phyloP scores from a whole-genome alignment of 2,329 filamentous ascomycete genomes.

The Hymenoscyphus repandus region DNA sequence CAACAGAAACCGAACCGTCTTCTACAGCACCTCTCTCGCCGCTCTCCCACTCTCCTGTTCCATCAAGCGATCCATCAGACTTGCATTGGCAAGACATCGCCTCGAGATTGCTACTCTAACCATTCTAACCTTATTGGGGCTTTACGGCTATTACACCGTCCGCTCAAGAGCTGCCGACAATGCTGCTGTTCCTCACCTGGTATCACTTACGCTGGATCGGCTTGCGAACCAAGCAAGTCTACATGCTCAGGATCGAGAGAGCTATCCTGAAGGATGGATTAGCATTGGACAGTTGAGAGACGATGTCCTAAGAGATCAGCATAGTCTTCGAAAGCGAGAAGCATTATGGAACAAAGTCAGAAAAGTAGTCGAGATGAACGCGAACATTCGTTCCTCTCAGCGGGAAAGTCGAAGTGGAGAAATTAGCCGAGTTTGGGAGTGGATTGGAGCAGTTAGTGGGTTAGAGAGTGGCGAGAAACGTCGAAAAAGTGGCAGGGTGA shows the following conservation, averaged over 20 bases:
- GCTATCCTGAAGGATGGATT: slow-evolving; percentile 70
- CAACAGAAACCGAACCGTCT: slow-evolving; percentile 66
- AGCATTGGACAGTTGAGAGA: slow-evolving; percentile 86
- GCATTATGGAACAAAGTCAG: slow-evolving; percentile 80
- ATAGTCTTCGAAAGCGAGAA: slow-evolving; percentile 70
- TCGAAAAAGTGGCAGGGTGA: slow-evolving; percentile 44
- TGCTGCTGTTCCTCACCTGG: slow-evolving; percentile 69
- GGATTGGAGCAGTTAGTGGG: slow-evolving; percentile 54
- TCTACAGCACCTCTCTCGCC: slow-evolving; percentile 87
- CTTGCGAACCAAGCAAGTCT: slow-evolving; percentile 79
- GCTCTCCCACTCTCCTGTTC: slow-evolving; percentile 81
- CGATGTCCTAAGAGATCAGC: slow-evolving; percentile 79
- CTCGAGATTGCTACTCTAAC: slow-evolving; percentile 69
- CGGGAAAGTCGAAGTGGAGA: slow-evolving; percentile 62
- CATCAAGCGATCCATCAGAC: slow-evolving; percentile 70
- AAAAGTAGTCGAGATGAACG: slow-evolving; percentile 84
- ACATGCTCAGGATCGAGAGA: slow-evolving; percentile 58
- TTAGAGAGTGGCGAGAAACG: slow-evolving; percentile 34
- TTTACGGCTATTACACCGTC: slow-evolving; percentile 63
- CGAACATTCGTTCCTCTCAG: slow-evolving; percentile 76
- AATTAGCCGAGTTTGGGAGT: slow-evolving; percentile 63
- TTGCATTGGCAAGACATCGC: slow-evolving; percentile 82
- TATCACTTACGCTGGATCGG: slow-evolving; percentile 76
- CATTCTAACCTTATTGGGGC: slow-evolving; percentile 40
- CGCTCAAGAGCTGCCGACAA: slow-evolving; percentile 59